Evolutionary conservation across 225 moss, liverwort and hornwort genomes (phyloP).

Genomic region (Physcomitrium patens): DNA sequence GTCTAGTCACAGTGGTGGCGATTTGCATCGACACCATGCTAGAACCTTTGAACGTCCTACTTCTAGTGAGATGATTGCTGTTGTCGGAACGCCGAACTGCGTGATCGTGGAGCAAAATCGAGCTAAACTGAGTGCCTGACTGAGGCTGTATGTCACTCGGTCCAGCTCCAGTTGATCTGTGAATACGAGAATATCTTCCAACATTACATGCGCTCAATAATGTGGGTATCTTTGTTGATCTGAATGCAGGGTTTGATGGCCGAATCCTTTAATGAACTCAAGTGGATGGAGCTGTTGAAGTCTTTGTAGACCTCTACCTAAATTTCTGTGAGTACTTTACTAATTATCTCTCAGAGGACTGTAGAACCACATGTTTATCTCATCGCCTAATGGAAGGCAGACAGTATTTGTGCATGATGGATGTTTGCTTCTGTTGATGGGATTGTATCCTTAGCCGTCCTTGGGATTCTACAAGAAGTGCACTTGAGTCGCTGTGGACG

Average conservation of each 20-base stretch:
- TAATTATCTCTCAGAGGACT: background rate
- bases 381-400: background rate
- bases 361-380: background rate
- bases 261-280: background rate
- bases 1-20: too few species aligned
- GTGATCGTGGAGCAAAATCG: too few species aligned
- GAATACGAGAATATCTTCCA: background rate
- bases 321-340: background rate
- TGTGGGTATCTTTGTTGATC: background rate
- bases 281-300: background rate
- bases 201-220: background rate
- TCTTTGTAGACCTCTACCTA: background rate
- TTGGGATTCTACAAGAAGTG: too few species aligned
- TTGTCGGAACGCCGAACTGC: too few species aligned
- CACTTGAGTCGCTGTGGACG: background rate
- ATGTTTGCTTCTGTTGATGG: too few species aligned
- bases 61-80: too few species aligned
- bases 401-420: too few species aligned
- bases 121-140: too few species aligned
- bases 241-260: constrained; percentile 20
- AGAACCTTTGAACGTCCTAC: too few species aligned
- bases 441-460: too few species aligned
- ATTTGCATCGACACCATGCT: too few species aligned
- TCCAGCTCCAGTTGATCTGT: background rate
- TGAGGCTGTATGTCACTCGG: background rate